Evolutionary conservation across 169 alveolate species (phyloP).

Genomic region (Plasmodium inui): DNA sequence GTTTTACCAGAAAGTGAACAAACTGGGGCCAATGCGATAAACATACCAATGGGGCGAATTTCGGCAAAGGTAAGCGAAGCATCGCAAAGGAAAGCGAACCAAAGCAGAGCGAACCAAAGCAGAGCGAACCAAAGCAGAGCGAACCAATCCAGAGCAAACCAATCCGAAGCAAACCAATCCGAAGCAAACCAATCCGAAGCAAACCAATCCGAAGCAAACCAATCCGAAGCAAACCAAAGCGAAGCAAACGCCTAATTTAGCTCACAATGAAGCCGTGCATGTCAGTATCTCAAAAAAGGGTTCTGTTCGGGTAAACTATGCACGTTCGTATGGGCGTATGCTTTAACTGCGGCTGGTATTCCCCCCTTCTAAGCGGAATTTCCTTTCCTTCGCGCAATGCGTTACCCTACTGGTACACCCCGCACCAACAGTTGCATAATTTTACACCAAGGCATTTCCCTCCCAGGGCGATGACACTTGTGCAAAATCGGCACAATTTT

Average conservation of each 20-base stretch:
- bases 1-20: not conserved
- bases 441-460: not conserved
- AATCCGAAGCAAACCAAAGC: not conserved
- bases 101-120: not conserved
- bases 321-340: not conserved
- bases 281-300: not conserved
- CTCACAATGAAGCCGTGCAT: not conserved
- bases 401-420: not conserved
- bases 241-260: not conserved
- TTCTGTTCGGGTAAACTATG: not conserved
- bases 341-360: not conserved
- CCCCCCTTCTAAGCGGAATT: not conserved
- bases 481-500: not conserved
- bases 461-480: not conserved
- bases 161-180: not conserved
- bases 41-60: not conserved
- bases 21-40: not conserved
- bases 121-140: not conserved
- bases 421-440: not conserved
- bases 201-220: not conserved
- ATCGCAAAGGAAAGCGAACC: not conserved
- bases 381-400: not conserved
- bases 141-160: not conserved
- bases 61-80: not conserved
- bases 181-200: too few relatives aligned